Evolutionary conservation across 345 rosid species (phyloP), one percentile per base, ranked within the genome.

Genomic region (Schrenkiella parvula): DNA sequence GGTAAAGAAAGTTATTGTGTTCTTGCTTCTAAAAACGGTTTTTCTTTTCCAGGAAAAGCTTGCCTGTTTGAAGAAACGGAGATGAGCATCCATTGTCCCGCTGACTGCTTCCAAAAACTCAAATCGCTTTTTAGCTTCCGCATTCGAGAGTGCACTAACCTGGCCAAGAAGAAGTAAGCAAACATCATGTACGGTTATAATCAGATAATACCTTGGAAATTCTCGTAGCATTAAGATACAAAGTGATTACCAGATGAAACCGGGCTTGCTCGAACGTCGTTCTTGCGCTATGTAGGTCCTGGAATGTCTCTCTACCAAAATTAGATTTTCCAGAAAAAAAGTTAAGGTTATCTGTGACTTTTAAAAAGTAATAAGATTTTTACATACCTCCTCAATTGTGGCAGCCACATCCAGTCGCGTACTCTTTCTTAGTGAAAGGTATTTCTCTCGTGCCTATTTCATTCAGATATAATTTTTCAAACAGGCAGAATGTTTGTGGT

Each of bases 1-100:
- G 26, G 23, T 3, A 64, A 72, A 17, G 72, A 42, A 31, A 42
- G 13, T 17, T 14, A 41, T 21, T 48, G 37, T 23, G 17, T 14
- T 28, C 26, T 48, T 51, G 68, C 68, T 68, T 35, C 8, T 69
- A n/a, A 23, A 34, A 56, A 32, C 17, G 69, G 15, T 22, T 64
- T 44, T 19, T n/a, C n/a, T n/a, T n/a, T n/a, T n/a, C n/a, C 0
- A 18, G 15, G 41, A 59, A 51, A 31, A 38, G 8, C 68, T 74
- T 75, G 81, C 95, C 91, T 89, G 87, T 76, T 84, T 87, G 72
- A 85, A 89, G 83, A 85, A 89, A 50, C 63, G 82, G 46, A 87
- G 87, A 72, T 89, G 96, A 72, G 90, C 92, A 77, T 85, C 86
- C 89, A 89, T 82, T 28, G 80, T 83, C 54, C 90, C 88, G 62